Evolutionary conservation across 768 basidiomycete species (phyloP), one percentile per base, ranked within the genome.

Genomic region (Albatrellus ellisii): DNA sequence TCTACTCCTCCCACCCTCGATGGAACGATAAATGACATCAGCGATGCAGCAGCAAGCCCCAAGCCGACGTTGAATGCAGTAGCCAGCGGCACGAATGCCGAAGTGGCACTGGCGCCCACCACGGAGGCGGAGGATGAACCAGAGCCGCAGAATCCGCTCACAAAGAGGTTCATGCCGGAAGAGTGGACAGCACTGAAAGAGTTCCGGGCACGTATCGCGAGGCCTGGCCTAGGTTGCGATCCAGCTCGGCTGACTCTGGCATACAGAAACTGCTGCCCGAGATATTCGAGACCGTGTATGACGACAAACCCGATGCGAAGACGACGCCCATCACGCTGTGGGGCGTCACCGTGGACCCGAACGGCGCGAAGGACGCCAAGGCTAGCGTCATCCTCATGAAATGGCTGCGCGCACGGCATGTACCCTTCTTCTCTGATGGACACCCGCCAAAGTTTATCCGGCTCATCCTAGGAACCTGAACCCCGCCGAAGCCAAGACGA

Each of bases 301-400:
- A 73, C 1, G 73, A 81, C 38, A 67, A 73, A 35, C 56, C 66
- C 5, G 63, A 70, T 35, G 75, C 69, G 9, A 69, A 64, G 42
- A 62, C 65, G 0, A 65, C 64, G 1, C 59, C 76, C 7, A 68
- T 81, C 49, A 59, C 49, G 4, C 56, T 89, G 43, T 89, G 86
- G 86, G 80, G 83, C 21, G 73, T 89, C 15, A 59, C 55, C 1
- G 69, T 89, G 21, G 71, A 82, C 56, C 79, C 86, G 2, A 62
- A 64, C 42, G 70, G 73, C 10, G 58, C 54, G 36, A 53, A 52
- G 36, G 71, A 84, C 55, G 75, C 83, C 1, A 70, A 72, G 6
- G 72, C 75, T 45, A 85, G 80, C 52, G 82, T 88, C 25, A 53
- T 88, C 7, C 65, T 89, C 27, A 74, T 87, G 72, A 87, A 88